These are phyloP conservation scores for Pyrenophora seminiperda DNA, from an alignment of 2,329 filamentous ascomycete species.

Conservation along the genomic window DNA sequence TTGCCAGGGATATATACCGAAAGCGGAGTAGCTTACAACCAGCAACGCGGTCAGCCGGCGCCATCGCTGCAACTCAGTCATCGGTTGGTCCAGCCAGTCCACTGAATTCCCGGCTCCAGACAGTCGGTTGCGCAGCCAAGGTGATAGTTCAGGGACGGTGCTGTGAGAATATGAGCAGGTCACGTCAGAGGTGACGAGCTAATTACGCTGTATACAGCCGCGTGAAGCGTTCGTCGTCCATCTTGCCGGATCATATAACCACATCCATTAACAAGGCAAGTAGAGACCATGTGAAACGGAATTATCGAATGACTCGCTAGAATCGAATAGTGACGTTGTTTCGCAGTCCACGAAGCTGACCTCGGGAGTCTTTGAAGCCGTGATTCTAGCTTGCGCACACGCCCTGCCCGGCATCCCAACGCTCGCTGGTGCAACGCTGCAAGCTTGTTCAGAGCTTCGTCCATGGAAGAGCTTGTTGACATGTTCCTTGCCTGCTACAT, in stretches of 20 bases:
- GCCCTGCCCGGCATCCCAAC: no score
- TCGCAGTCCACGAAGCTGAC: background rate
- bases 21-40: constrained; percentile 36
- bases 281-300: constrained; percentile 14
- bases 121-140: constrained; percentile 36
- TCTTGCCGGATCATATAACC: constrained; percentile 14
- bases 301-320: constrained; percentile 14
- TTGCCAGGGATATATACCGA: constrained; percentile 18
- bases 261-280: constrained; percentile 18
- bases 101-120: constrained; percentile 35
- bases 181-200: constrained; percentile 26
- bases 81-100: constrained; percentile 35
- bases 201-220: constrained; percentile 20
- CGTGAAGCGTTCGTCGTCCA: constrained; percentile 21
- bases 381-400: no score
- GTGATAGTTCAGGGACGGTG: constrained; percentile 8
- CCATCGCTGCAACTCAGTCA: constrained; percentile 32
- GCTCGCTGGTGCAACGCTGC: no score
- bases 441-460: no score
- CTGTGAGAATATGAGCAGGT: constrained; percentile 9
- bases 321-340: background rate
- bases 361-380: no score
- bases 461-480: no score
- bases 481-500: no score
- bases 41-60: constrained; percentile 33